Evolutionary conservation across 2,329 filamentous ascomycete genomes (phyloP), one percentile per base, ranked within the genome.

Genomic region (Nothophoma quercina): DNA sequence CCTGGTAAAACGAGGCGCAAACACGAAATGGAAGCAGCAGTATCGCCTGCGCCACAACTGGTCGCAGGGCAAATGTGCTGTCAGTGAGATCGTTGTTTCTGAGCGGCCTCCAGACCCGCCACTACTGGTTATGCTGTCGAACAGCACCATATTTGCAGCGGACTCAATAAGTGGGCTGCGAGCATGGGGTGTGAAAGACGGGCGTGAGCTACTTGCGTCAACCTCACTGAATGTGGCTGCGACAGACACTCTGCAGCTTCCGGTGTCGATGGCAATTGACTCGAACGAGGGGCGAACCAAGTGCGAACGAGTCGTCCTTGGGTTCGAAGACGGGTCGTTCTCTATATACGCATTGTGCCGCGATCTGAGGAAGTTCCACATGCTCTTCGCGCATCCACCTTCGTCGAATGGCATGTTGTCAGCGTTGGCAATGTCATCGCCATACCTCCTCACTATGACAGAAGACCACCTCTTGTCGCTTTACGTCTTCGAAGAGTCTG

Each of bases 31-130:
- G 93, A 96, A 96, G 78, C 83, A 85, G 56, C 89, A 95, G 65
- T 98, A 96, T 75, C 91, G 88, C 66, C 80, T 97, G 41, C 84
- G 90, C 36, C 89, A 96, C 70, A 98, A 98, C 75, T 98, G 95
- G 95, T 85, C 89, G 1, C 85, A 83, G 56, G 95, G 93, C 0
- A 87, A 85, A 61, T 96, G 91, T 65, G 88, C 85, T 29, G 85
- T 96, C 10, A 87, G 89, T 28, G 90, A 96, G 72, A 84, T 97
- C 23, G 81, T 86, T 35, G 82, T 91, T 19, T 77, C 81, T 45
- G 77, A 81, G 51, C 63, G 76, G 34, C 74, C 78, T 1, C 75
- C 79, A 46, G 68, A 86, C 71, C 79, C 89, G 29, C 81, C 82
- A 2, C 71, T 92, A 29, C 78, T 97, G 6, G 89, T 93, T 39